phyloP scores from a whole-genome alignment of 768 basidiomycete species.

The Lepiota venenata region DNA sequence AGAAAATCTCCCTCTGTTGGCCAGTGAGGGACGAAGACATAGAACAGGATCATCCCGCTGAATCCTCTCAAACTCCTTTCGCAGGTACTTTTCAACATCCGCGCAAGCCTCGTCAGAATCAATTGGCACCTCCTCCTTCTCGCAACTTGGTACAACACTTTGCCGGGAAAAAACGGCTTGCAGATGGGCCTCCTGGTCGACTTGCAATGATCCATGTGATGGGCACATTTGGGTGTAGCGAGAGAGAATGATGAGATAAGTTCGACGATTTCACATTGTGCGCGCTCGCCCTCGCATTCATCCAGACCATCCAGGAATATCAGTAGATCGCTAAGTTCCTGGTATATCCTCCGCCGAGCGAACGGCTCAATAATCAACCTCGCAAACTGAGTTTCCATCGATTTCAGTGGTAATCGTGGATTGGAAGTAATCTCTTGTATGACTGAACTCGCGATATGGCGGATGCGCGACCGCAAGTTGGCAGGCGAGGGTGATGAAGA shows the following conservation, averaged over 20 bases:
- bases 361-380: neutral
- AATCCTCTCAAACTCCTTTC: neutral
- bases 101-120: neutral
- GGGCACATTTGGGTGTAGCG: constrained; percentile 1
- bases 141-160: neutral
- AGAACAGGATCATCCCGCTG: neutral
- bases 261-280: constrained; percentile 15
- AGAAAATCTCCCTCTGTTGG: neutral
- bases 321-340: neutral
- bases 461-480: too few species aligned
- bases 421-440: too few species aligned
- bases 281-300: constrained; percentile 16
- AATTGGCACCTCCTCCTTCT: neutral
- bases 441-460: too few species aligned
- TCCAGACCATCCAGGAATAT: constrained; percentile 24
- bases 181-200: constrained; percentile 22
- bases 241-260: constrained; percentile 2
- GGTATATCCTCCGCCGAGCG: neutral
- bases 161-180: constrained; percentile 6
- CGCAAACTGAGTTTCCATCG: too few species aligned
- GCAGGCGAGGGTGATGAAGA: too few species aligned
- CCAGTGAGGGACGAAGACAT: neutral
- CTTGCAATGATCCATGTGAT: constrained; percentile 23
- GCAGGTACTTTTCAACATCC: too few species aligned
- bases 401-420: too few species aligned